Evolutionary conservation across 164 flowering plant species (phyloP).

Genomic region (Berberis thunbergii): DNA sequence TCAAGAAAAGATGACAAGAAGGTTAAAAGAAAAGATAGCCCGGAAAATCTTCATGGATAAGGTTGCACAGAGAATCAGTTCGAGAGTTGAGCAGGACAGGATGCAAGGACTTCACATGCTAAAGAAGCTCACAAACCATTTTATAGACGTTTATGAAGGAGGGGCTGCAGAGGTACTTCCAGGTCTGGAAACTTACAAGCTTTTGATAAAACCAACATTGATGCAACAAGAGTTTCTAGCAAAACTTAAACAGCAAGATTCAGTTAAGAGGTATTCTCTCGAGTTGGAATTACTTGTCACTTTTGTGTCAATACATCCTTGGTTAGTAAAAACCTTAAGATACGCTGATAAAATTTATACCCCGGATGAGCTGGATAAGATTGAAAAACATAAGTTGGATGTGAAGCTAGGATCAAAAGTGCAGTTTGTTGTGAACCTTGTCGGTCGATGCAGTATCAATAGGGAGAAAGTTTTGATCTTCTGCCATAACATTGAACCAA

Average conservation of each 20-base stretch:
- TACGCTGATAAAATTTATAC: slow-evolving; percentile 43
- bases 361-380: slow-evolving; percentile 29
- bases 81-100: slow-evolving; percentile 38
- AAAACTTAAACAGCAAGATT: slow-evolving; percentile 39
- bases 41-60: slow-evolving; percentile 65
- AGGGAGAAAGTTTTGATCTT: slow-evolving; percentile 76
- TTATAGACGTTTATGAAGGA: slow-evolving; percentile 78
- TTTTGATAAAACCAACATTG: slow-evolving; percentile 66
- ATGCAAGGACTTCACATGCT: slow-evolving; percentile 48
- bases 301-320: slow-evolving; percentile 81
- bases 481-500: slow-evolving; percentile 82
- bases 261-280: slow-evolving; percentile 40
- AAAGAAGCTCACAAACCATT: slow-evolving; percentile 52
- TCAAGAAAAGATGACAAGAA: slow-evolving; percentile 16
- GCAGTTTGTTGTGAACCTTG: slow-evolving; percentile 68
- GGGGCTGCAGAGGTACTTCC: slow-evolving; percentile 55
- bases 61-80: slow-evolving; percentile 53
- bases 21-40: slow-evolving; percentile 49
- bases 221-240: slow-evolving; percentile 46
- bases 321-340: slow-evolving; percentile 51
- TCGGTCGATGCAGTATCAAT: slow-evolving; percentile 41
- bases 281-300: slow-evolving; percentile 76
- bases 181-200: slow-evolving; percentile 70
- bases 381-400: slow-evolving; percentile 41
- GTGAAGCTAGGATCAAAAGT: slow-evolving; percentile 64